Evolutionary conservation across 1,284 basidiomycete species (phyloP).

Genomic region (Mycosarcoma maydis): DNA sequence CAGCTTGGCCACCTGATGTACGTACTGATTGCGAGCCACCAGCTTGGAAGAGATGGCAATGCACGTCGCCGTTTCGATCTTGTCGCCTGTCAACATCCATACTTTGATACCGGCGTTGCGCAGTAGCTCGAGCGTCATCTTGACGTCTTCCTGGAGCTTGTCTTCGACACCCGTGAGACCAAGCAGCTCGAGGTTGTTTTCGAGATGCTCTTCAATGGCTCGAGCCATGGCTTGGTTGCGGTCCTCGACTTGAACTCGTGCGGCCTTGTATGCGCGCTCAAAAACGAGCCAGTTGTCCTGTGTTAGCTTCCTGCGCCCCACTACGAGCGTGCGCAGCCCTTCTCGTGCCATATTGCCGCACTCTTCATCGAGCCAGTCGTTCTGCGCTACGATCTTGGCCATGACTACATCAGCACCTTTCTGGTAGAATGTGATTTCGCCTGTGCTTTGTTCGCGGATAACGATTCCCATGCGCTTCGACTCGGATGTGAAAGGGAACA

Average conservation of each 20-base stretch:
- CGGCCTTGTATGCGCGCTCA: conserved; percentile 78
- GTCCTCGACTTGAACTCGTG: conserved; percentile 74
- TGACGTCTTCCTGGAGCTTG: conserved; percentile 96
- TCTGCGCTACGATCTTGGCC: conserved; percentile 90
- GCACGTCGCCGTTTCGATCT: conserved; percentile 98
- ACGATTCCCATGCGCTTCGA: conserved; percentile 99
- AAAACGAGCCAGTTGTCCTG: conserved; percentile 79
- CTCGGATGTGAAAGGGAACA: conserved; percentile 97
- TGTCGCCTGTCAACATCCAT: conserved; percentile 99
- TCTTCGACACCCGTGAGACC: conserved; percentile 98
- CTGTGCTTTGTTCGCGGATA: conserved; percentile 79
- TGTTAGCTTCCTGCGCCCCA: conserved; percentile 82
- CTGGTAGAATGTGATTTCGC: conserved; percentile 88
- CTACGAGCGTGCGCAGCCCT: conserved; percentile 90
- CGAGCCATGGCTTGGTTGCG: conserved; percentile 80
- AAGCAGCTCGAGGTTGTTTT: conserved; percentile 87
- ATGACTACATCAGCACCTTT: conserved; percentile 99
- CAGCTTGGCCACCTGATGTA: conserved; percentile 93
- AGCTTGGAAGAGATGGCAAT: conserved; percentile 98
- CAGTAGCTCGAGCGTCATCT: conserved; percentile 88
- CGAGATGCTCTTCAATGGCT: conserved; percentile 81
- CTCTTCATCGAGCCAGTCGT: conserved; percentile 99
- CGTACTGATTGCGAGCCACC: conserved; percentile 94
- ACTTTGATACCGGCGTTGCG: conserved; percentile 98
- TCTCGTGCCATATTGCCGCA: conserved; percentile 98